These are phyloP conservation scores for Polygonum aviculare DNA, from an alignment of 148 eudicot genomes.

Conservation along the genomic window DNA sequence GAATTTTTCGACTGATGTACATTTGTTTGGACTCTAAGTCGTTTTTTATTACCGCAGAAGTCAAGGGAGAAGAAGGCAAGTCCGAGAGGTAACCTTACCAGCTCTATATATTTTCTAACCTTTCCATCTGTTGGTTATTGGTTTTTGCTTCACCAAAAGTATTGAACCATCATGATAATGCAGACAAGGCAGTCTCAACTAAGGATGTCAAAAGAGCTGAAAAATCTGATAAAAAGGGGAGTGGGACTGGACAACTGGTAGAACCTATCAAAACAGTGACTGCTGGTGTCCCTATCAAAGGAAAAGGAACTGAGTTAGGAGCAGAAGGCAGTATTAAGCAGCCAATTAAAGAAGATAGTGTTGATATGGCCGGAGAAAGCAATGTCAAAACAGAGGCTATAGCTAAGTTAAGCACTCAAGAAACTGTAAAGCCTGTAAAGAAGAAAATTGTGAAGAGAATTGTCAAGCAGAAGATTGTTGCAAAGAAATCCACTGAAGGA, in stretches of 20 bases:
- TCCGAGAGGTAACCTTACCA: constrained; percentile 36
- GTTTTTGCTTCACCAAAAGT: neutral
- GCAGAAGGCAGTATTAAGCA: constrained; percentile 22
- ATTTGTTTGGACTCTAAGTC: neutral
- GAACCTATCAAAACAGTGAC: constrained; percentile 29
- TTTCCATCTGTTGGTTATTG: neutral
- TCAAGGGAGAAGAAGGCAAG: constrained; percentile 47
- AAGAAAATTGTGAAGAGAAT: constrained; percentile 69
- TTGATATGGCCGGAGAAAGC: constrained; percentile 20
- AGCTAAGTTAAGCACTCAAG: constrained; percentile 19
- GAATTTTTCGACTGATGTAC: neutral
- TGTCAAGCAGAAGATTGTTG: constrained; percentile 55
- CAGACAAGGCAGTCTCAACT: constrained; percentile 34
- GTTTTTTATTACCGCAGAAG: constrained; percentile 32
- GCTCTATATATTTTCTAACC: neutral
- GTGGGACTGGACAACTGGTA: constrained; percentile 20
- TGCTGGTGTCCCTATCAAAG: constrained; percentile 21
- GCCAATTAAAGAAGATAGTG: constrained; percentile 29
- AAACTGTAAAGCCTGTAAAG: constrained; percentile 37
- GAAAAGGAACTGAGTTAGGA: constrained; percentile 19
- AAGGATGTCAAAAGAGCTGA: constrained; percentile 37
- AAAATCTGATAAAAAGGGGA: constrained; percentile 33
- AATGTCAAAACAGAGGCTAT: constrained; percentile 29
- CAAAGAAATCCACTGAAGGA: constrained; percentile 33
- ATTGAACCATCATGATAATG: constrained; percentile 3